Evolutionary conservation across 2,329 filamentous ascomycete genomes (phyloP).

Genomic region (Neonectria punicea): DNA sequence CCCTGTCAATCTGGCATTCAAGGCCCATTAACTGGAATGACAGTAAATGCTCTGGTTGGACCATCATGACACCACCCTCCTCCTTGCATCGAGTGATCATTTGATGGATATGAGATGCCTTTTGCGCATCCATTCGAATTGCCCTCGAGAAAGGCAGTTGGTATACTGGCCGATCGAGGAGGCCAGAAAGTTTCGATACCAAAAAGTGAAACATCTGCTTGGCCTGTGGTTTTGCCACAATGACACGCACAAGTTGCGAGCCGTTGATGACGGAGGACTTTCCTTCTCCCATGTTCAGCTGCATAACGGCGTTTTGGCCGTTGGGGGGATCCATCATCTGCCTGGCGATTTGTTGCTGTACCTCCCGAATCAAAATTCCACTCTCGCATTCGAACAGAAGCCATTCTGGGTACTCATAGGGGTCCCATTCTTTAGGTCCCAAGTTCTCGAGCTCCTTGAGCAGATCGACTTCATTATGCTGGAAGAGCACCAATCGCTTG

Average conservation of each 20-base stretch:
- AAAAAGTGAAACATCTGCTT: conserved; percentile 64
- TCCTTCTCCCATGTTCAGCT: conserved; percentile 78
- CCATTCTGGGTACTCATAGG: conserved; percentile 64
- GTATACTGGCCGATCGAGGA: conserved; percentile 64
- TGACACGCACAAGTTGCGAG: conserved; percentile 61
- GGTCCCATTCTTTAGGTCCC: conserved; percentile 67
- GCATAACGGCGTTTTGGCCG: conserved; percentile 64
- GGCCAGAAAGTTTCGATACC: conserved; percentile 57
- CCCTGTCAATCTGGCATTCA: too few relatives aligned
- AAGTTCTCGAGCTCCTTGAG: conserved; percentile 56
- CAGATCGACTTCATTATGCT: conserved; percentile 45
- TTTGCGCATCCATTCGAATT: conserved; percentile 45
- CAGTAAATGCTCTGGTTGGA: conserved; percentile 72
- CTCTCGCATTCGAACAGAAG: conserved; percentile 73
- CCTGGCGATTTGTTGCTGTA: conserved; percentile 67
- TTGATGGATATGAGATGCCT: conserved; percentile 49
- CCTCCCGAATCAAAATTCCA: conserved; percentile 67
- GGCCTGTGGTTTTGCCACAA: conserved; percentile 70
- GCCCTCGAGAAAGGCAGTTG: conserved; percentile 69
- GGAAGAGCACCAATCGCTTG: conserved; percentile 49
- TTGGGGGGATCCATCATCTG: conserved; percentile 62
- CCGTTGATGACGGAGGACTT: conserved; percentile 75
- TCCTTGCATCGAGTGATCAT: conserved; percentile 59
- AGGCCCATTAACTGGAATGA: conserved; percentile 72
- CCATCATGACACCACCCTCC: conserved; percentile 64